Evolutionary conservation across 2,329 filamentous ascomycete genomes (phyloP), one percentile per base, ranked within the genome.

Genomic region (Colletotrichum limetticola): DNA sequence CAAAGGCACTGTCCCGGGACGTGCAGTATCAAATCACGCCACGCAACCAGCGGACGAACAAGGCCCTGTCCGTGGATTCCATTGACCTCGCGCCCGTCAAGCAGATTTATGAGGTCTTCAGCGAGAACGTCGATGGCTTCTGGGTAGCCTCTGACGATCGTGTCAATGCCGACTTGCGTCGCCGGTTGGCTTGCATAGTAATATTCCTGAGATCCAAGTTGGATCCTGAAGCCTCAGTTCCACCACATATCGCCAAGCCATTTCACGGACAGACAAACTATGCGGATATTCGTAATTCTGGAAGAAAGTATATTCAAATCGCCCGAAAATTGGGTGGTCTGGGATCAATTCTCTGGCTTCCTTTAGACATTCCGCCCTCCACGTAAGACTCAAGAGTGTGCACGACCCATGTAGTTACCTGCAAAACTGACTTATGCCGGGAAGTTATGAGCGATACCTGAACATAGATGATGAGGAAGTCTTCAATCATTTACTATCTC

Each of bases 251-350:
- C 2, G 71, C 77, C 24, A 56, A 55, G 2, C 35, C 79, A 1
- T 72, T 78, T 1, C 75, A 77, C 12, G 77, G 76, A 1, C 66
- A 76, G 0, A 42, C 46, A 4, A 80, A 78, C 6, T 59, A 75
- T 1, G 72, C 78, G 0, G 80, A 82, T 4, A 49, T 82, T 19
- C 72, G 79, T 3, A 80, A 81, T 68, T 78, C 80, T 0, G 80
- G 80, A 0, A 80, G 77, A 32, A 82, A 82, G 65, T 82, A 82
- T 8, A 78, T 82, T 69, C 82, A 81, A 65, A 79, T 82, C 28
- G 78, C 78, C 0, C 74, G 80, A 2, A 74, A 76, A 32, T 74
- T 82, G 2, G 79, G 78, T 1, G 76, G 77, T 1, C 71, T 81
- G 2, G 80, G 80, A 0, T 76, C 79, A 0, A 72, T 82, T 2